Percentiles rank a stretch among this genome's conserved stretches.
These are phyloP conservation scores for Syzygium oleosum DNA, from an alignment of 345 rosid species.

Conservation along the genomic window DNA sequence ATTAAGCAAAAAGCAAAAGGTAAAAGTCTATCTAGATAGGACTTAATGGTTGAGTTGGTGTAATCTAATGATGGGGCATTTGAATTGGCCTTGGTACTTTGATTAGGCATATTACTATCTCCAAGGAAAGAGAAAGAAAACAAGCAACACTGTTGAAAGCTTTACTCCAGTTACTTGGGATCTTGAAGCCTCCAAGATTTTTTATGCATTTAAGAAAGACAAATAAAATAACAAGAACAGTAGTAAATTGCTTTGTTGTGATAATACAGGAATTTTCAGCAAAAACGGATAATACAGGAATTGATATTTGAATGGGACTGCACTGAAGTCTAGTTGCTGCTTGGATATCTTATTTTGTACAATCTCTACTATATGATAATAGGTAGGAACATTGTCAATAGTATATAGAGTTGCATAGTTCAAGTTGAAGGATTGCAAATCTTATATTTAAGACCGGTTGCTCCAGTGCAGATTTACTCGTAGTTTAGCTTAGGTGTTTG, in stretches of 20 bases:
- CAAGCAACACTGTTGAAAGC: background rate
- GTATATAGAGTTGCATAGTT: background rate
- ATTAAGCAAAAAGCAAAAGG: too few relatives aligned
- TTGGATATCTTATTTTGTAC: background rate
- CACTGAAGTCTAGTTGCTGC: background rate
- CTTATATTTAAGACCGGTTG: background rate
- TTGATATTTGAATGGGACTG: background rate
- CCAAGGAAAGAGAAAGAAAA: background rate
- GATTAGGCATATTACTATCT: background rate
- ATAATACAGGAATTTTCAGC: background rate
- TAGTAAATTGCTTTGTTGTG: background rate
- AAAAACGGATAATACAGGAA: background rate
- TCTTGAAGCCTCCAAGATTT: background rate
- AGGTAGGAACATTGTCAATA: background rate
- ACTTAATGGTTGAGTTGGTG: too few relatives aligned
- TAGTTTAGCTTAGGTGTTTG: background rate
- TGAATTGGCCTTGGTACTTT: background rate
- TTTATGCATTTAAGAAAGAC: background rate
- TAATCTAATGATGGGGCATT: background rate
- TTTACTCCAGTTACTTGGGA: background rate
- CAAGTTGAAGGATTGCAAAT: background rate
- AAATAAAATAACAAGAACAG: too few relatives aligned
- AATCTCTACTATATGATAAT: background rate
- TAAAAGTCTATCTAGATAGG: too few relatives aligned
- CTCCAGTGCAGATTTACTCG: background rate